These are phyloP conservation scores for Eucalyptus polyanthemos DNA, from an alignment of 345 rosid genomes.

Conservation along the genomic window DNA sequence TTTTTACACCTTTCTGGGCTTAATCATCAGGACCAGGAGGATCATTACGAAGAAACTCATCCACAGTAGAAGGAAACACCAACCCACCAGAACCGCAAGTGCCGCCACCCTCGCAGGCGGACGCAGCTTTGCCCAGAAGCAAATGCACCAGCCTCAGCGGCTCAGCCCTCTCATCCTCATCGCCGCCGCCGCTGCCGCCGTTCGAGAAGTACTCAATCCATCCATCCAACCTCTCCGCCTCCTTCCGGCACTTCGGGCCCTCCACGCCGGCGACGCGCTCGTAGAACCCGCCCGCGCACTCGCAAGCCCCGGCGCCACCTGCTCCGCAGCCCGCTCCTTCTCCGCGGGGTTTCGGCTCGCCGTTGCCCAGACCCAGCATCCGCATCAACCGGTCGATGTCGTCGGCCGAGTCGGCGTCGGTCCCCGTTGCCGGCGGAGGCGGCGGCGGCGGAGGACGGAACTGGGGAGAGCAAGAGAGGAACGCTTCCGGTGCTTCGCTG, in stretches of 20 bases:
- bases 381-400: conserved; percentile 16
- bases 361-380: conserved; percentile 15
- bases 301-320: not conserved
- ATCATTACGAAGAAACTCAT: conserved; percentile 21
- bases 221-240: conserved; percentile 26
- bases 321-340: not conserved
- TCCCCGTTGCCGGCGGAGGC: not conserved
- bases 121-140: conserved; percentile 37
- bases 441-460: not conserved
- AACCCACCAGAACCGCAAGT: not conserved
- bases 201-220: conserved; percentile 23
- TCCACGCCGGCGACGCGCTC: conserved; percentile 34
- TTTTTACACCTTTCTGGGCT: not conserved
- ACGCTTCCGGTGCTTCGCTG: conserved; percentile 33
- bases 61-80: conserved; percentile 35
- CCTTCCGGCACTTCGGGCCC: conserved; percentile 35
- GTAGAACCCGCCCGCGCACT: conserved; percentile 24
- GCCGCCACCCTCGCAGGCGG: not conserved
- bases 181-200: not conserved
- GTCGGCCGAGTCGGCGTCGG: not conserved
- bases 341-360: not conserved
- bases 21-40: conserved; percentile 7
- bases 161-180: conserved; percentile 2
- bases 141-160: conserved; percentile 34
- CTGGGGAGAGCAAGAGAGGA: conserved; percentile 15